These are phyloP conservation scores for Calcarisporium arbuscula DNA, from an alignment of 2,329 filamentous ascomycete species.

Conservation along the genomic window DNA sequence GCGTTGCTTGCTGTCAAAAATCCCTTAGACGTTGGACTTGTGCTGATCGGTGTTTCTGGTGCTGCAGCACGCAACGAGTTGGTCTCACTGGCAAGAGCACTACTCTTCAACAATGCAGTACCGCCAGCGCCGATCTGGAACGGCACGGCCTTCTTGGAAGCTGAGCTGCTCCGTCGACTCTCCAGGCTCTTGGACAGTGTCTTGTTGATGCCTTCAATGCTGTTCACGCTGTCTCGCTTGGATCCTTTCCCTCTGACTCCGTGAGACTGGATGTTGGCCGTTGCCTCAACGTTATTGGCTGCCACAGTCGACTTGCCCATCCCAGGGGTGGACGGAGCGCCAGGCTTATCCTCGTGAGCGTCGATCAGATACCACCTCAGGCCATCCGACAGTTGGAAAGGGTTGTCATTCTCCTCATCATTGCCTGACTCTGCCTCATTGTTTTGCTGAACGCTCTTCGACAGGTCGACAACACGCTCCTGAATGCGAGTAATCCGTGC, in stretches of 20 bases:
- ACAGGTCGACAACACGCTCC: constrained; percentile 88
- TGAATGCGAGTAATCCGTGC: constrained; percentile 88
- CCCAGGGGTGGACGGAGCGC: constrained; percentile 85
- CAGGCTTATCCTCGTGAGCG: constrained; percentile 85
- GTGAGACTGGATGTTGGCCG: constrained; percentile 61
- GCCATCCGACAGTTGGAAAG: constrained; percentile 92
- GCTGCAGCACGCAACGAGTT: constrained; percentile 48
- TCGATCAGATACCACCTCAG: constrained; percentile 95
- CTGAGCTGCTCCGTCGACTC: constrained; percentile 81
- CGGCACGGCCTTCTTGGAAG: constrained; percentile 68
- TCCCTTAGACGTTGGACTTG: constrained; percentile 33
- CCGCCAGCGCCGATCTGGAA: constrained; percentile 37
- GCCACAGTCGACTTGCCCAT: constrained; percentile 89
- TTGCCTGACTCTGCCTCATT: constrained; percentile 45
- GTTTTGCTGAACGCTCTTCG: constrained; percentile 59
- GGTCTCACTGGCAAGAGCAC: constrained; percentile 50
- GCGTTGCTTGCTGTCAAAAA: constrained; percentile 16
- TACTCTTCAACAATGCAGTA: constrained; percentile 40
- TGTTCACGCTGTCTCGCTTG: constrained; percentile 40
- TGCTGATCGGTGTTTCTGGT: constrained; percentile 32
- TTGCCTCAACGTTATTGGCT: constrained; percentile 78
- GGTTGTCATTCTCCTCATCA: constrained; percentile 83
- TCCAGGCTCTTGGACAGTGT: constrained; percentile 83
- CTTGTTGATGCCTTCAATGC: constrained; percentile 68
- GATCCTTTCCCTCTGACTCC: constrained; percentile 38